A percentile compares a stretch with the other conserved stretches of the same genome.
Evolutionary conservation across 139 green algal species (phyloP).

Genomic region (Microglena sp.): DNA sequence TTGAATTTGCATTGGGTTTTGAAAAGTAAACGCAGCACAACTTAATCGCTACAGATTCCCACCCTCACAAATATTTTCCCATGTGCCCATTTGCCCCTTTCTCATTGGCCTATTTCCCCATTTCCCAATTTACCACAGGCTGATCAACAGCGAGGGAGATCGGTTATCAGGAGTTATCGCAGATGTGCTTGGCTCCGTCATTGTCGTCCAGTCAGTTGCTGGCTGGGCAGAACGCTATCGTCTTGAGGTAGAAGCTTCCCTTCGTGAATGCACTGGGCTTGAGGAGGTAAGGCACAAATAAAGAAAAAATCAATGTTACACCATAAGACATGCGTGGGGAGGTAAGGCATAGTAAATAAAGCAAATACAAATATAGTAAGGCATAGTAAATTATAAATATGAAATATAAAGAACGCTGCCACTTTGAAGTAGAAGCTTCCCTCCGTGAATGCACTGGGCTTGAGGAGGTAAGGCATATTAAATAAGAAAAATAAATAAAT

Average conservation of each 20-base stretch:
- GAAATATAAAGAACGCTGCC: not conserved
- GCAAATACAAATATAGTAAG: too few relatives aligned
- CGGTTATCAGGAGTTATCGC: constrained; percentile 52
- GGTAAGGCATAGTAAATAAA: too few relatives aligned
- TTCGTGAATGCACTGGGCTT: not conserved
- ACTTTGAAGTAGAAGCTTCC: not conserved
- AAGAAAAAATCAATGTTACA: not conserved
- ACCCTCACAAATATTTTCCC: too few relatives aligned
- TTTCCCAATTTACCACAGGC: constrained; percentile 15
- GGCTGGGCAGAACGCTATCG: constrained; percentile 15
- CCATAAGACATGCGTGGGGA: not conserved
- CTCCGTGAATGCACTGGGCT: not conserved
- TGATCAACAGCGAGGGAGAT: constrained; percentile 83
- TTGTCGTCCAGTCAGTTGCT: constrained; percentile 30
- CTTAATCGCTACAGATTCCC: too few relatives aligned
- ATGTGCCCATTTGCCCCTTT: too few relatives aligned
- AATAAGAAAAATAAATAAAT: not conserved
- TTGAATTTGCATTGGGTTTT: too few relatives aligned
- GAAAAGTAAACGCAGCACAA: too few relatives aligned
- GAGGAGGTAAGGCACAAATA: not conserved
- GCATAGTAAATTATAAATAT: not conserved
- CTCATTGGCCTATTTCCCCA: too few relatives aligned
- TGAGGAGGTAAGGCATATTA: not conserved
- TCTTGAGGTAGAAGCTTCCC: not conserved
- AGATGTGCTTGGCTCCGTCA: constrained; percentile 34